Base-by-base conservation (phyloP, 352 stramenopile genomes). In the Phytopythium mirpurense region DNA sequence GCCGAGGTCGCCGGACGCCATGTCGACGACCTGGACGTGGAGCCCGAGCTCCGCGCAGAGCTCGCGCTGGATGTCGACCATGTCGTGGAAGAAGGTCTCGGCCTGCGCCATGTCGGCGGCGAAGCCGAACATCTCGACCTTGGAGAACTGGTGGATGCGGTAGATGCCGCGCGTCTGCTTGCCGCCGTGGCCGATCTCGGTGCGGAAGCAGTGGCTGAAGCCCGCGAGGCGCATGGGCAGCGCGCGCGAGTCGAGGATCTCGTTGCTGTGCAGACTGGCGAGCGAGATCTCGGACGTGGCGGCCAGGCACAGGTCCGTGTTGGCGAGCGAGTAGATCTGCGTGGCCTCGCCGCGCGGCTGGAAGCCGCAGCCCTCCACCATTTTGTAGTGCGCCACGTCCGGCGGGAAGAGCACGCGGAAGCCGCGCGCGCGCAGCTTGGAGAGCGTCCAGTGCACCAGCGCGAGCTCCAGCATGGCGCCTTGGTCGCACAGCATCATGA, bases 41-140 rank as follows among this genome's bases (percentile, higher is more conserved):
- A 96, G 59, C 2, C 84, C 84, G 6, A 96, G 59, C 57, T 93
- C 69, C 14, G 78, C 56, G 57, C 88, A 90, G 59, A 96, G 78
- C 31, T 74, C 67, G 10, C 68, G 84, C 63, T 96, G 77, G 41
- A 96, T 85, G 3, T 65, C 69, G 9, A 91, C 56, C 68, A 96
- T 89, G 45, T 93, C 82, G 10, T 94, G 47, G 35, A 93, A 91
- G 54, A 91, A 84, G 15, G 19, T 19, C 18, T 91, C 65, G 3
- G 70, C 78, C 57, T 95, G 78, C 6, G 63, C 67, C 64, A 85
- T 79, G 26, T 80, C 75, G 27, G 75, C 82, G 27, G 73, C 78
- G 56, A 95, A 92, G 51, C 69, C 81, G 51, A 95, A 91, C 86
- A 95, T 94, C 59, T 96, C 86, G 18, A 94, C 84, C 52, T 96